Evolutionary conservation across 1,284 basidiomycete species (phyloP), one percentile per base, ranked within the genome.

Genomic region (Irpex lacteus): DNA sequence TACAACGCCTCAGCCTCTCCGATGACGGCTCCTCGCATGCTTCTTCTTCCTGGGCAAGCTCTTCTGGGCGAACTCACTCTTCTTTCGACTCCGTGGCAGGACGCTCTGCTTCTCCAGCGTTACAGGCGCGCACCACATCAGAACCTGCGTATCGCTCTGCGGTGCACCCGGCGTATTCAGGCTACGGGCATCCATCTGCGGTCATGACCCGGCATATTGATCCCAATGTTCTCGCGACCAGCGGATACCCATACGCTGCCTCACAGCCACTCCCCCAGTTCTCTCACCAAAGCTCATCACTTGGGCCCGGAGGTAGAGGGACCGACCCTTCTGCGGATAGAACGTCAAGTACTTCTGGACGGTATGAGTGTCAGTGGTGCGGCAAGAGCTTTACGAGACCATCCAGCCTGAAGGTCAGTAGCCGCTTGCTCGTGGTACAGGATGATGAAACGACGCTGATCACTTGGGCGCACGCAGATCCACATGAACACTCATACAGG

Each of bases 401-500:
- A 0, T 92, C 91, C 68, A 93, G 91, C 74, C 81, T 94, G 69
- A 92, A 86, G 84, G 92, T 90, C 66, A 65, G 65, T 60, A 44
- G 55, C 58, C 60, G 26, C 37, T 56, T 66, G 53, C 58, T 60
- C 61, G 59, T 52, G 53, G 40, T 63, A 36, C 65, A 71, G 58
- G 67, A 61, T 54, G 37, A 47, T 60, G 56, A 53, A 13, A 49
- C 49, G 60, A 61, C 67, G 49, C 68, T 62, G 61, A 18, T 56
- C n/a, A 18, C 34, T 11, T 11, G 21, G 13, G 9, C 13, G 9
- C 36, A 50, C 65, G 60, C 70, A 94, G 91, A 94, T 93, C 69
- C 92, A 94, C 75, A 77, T 91, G 68, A 91, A 94, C 69, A 92
- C 90, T 69, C 91, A 94, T 75, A 93, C 91, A 1, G 92, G 91